Percentiles rank a stretch among this genome's conserved stretches.
phyloP scores from a whole-genome alignment of 2,329 filamentous ascomycete species.

The Graphilbum ipis-grandicollis region DNA sequence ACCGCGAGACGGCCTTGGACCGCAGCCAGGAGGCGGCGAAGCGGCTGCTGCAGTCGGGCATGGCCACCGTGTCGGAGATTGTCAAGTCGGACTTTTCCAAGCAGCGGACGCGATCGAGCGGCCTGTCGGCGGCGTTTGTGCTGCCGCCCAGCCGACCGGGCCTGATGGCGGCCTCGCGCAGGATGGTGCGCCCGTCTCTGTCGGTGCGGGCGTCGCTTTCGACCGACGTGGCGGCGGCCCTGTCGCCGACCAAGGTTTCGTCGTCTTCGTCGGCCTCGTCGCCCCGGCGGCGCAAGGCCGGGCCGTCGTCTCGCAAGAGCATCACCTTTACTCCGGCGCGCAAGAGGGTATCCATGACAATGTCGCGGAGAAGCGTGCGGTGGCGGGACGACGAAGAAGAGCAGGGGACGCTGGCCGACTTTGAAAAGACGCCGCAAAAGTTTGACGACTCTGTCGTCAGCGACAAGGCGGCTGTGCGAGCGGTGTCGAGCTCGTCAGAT shows the following conservation, averaged over 20 bases:
- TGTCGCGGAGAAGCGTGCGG: constrained; percentile 59
- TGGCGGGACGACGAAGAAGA: constrained; percentile 84
- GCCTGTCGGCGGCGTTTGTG: not conserved
- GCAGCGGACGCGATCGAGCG: constrained; percentile 14
- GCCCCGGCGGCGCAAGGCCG: too few relatives aligned
- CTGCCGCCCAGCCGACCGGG: constrained; percentile 48
- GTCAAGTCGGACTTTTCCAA: constrained; percentile 62
- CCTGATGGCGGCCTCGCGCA: constrained; percentile 26
- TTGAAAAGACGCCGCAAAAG: constrained; percentile 75
- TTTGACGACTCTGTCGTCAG: constrained; percentile 7
- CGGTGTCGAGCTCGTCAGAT: too few relatives aligned
- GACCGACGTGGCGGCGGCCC: too few relatives aligned
- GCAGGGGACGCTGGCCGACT: constrained; percentile 73
- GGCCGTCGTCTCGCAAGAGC: too few relatives aligned
- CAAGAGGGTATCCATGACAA: constrained; percentile 39
- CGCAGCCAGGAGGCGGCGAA: constrained; percentile 63
- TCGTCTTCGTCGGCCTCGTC: constrained; percentile 41
- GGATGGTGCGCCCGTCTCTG: constrained; percentile 11
- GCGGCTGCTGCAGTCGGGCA: constrained; percentile 62
- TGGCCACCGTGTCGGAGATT: constrained; percentile 58
- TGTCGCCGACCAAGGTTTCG: constrained; percentile 59
- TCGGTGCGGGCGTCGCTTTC: constrained; percentile 16
- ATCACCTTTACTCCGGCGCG: constrained; percentile 71
- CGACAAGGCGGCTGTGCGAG: constrained; percentile 26
- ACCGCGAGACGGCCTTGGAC: constrained; percentile 63